These are phyloP conservation scores for Dendrostoma leiphaemia DNA, from an alignment of 2,329 filamentous ascomycete genomes.

Conservation along the genomic window DNA sequence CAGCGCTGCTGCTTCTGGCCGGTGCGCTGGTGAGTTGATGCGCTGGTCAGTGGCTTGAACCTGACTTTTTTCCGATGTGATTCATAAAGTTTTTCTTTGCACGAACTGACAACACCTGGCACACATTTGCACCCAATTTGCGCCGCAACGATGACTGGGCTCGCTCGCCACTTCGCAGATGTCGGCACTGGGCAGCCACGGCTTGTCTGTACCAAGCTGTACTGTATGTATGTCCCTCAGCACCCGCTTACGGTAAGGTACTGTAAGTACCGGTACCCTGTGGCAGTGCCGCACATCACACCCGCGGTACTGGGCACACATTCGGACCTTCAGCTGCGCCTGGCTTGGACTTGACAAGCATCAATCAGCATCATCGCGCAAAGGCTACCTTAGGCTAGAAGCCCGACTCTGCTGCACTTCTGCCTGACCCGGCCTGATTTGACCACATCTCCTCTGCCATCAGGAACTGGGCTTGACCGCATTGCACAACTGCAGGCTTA, in stretches of 20 bases:
- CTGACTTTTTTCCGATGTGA: too few relatives aligned
- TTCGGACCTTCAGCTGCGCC: too few relatives aligned
- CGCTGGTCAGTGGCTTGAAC: not conserved
- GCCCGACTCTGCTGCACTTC: slow-evolving; percentile 43
- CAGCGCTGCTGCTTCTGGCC: not conserved
- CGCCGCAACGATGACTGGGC: slow-evolving; percentile 1
- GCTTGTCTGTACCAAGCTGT: too few relatives aligned
- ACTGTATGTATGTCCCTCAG: too few relatives aligned
- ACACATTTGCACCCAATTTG: not conserved
- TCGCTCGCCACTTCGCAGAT: too few relatives aligned
- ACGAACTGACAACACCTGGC: not conserved
- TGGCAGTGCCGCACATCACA: too few relatives aligned
- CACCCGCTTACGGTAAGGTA: too few relatives aligned
- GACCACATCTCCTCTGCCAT: not conserved
- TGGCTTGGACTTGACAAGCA: not conserved
- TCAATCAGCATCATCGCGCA: slow-evolving; percentile 41
- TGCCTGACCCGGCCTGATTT: slow-evolving; percentile 39
- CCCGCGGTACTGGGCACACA: too few relatives aligned
- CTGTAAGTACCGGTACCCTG: too few relatives aligned
- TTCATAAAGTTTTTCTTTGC: too few relatives aligned
- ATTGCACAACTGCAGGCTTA: not conserved
- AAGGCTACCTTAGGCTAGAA: slow-evolving; percentile 33
- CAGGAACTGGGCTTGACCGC: not conserved
- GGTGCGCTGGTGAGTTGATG: too few relatives aligned
- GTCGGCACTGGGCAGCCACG: too few relatives aligned